Evolutionary conservation across 1,139 yeast species (phyloP).

Genomic region (Nakaseomyces bracarensis): DNA sequence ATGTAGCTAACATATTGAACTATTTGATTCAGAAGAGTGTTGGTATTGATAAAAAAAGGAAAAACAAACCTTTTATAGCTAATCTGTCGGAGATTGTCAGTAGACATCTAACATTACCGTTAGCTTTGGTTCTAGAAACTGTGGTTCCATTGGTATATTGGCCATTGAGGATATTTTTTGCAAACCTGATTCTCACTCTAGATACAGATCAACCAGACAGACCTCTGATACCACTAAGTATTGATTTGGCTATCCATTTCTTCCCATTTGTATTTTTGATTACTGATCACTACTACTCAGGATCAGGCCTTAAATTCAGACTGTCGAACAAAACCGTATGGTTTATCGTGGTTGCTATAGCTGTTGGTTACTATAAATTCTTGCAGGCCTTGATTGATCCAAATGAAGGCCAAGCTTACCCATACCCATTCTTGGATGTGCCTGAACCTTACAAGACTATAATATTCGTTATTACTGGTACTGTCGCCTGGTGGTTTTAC

Average conservation of each 20-base stretch:
- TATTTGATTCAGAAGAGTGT: slow-evolving; percentile 14
- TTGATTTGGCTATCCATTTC: slow-evolving; percentile 53
- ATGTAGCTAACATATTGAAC: slow-evolving; percentile 18
- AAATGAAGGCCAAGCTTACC: slow-evolving; percentile 44
- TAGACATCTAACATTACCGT: slow-evolving; percentile 32
- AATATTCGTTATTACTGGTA: slow-evolving; percentile 45
- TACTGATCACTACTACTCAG: slow-evolving; percentile 44
- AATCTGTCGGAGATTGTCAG: slow-evolving; percentile 12
- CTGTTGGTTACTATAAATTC: slow-evolving; percentile 47
- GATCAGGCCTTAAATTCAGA: slow-evolving; percentile 39
- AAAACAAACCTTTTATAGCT: neutral
- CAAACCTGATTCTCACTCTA: slow-evolving; percentile 35
- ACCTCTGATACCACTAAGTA: slow-evolving; percentile 38
- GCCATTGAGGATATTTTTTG: slow-evolving; percentile 50
- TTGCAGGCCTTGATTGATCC: slow-evolving; percentile 43
- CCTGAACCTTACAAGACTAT: slow-evolving; percentile 37
- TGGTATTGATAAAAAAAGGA: neutral
- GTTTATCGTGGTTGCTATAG: slow-evolving; percentile 34
- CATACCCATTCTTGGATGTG: slow-evolving; percentile 60
- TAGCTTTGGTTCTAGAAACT: slow-evolving; percentile 49
- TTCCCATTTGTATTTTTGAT: slow-evolving; percentile 47
- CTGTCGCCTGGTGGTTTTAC: slow-evolving; percentile 37
- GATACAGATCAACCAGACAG: neutral
- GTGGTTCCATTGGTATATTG: slow-evolving; percentile 58
- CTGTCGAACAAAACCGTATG: slow-evolving; percentile 34